Conservation (phyloP, 1,284 basidiomycete genomes). For the Microbotryum intermedium region DNA sequence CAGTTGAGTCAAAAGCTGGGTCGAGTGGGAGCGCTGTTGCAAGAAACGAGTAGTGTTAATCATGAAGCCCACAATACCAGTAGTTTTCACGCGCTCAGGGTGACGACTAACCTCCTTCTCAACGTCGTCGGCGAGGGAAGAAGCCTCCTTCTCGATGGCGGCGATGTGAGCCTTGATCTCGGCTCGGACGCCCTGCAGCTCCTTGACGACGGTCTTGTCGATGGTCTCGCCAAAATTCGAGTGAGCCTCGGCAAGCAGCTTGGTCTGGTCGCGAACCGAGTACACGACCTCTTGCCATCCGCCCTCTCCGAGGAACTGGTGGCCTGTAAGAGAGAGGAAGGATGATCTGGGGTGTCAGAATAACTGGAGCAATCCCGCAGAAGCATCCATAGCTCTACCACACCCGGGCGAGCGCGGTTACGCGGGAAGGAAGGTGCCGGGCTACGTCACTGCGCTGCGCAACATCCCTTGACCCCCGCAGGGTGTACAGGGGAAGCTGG, state of each 20-base stretch:
- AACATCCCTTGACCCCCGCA: too few relatives aligned
- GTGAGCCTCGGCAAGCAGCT: constrained; percentile 25
- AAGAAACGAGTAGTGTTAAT: background rate
- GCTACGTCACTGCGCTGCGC: too few relatives aligned
- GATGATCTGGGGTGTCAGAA: background rate
- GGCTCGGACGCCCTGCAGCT: constrained; percentile 15
- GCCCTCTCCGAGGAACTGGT: constrained; percentile 30
- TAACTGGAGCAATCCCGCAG: too few relatives aligned
- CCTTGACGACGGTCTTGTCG: constrained; percentile 23
- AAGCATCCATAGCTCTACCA: too few relatives aligned
- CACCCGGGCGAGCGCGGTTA: too few relatives aligned
- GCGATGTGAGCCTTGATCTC: constrained; percentile 30
- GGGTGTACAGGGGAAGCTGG: too few relatives aligned
- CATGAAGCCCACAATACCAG: background rate
- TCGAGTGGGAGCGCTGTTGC: constrained; percentile 14
- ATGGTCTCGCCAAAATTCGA: constrained; percentile 19
- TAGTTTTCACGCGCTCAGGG: background rate
- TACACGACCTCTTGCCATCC: constrained; percentile 31
- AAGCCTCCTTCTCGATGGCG: constrained; percentile 29
- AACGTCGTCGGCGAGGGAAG: constrained; percentile 22
- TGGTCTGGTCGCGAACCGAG: constrained; percentile 28
- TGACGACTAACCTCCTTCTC: constrained; percentile 24
- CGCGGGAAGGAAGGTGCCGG: too few relatives aligned
- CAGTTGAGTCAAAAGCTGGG: constrained; percentile 21
- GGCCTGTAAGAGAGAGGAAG: constrained; percentile 25